Base-by-base conservation (phyloP, 768 basidiomycete genomes). In the Boletellus sp. region DNA sequence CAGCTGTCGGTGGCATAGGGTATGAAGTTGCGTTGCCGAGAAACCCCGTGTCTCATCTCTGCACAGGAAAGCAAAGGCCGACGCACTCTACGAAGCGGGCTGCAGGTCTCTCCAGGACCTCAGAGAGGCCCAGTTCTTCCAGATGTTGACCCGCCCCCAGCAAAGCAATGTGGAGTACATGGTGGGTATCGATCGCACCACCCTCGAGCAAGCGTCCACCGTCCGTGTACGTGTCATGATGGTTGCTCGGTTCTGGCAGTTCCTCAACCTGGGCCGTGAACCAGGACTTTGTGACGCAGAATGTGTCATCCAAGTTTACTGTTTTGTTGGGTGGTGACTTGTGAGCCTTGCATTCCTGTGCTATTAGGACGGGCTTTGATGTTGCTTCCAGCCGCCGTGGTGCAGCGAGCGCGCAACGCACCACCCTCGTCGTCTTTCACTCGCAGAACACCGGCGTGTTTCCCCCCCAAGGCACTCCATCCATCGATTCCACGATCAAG, bases 241-340 rank as follows among this genome's bases (percentile, higher is more conserved):
- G 16, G 10, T 26, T 12, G 13, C 19, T 9, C 34, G 28, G 1
- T 15, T 5, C 32, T 17, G 2, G 45, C 26, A 16, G 42, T 34
- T 6, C 20, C 46, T 43, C 16, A 48, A 16, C 23, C 31, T 40
- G 42, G 24, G 33, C 33, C 33, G 42, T 1, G 24, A 19, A 13
- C 42, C 51, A 85, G 84, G 67, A 71, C 43, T 82, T 80, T 43
- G 70, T 81, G 45, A 70, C 66, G 28, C 68, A 76, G 15, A 72
- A 71, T 49, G 52, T 84, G 6, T 72, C 75, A 33, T 59, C 71
- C 17, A 75, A 73, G 39, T 80, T 75, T 53, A 78, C 81, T 50
- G 53, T 79, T 16, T 58, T 74, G 26, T 57, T 81, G n/a, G 72
- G 72, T 0, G 84, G 83, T 10, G 72, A 72, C 65, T 80, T 83